Percentiles rank a stretch among this genome's conserved stretches.
Evolutionary conservation across 352 stramenopile species (phyloP).

Genomic region (Phytophthora uliginosa): DNA sequence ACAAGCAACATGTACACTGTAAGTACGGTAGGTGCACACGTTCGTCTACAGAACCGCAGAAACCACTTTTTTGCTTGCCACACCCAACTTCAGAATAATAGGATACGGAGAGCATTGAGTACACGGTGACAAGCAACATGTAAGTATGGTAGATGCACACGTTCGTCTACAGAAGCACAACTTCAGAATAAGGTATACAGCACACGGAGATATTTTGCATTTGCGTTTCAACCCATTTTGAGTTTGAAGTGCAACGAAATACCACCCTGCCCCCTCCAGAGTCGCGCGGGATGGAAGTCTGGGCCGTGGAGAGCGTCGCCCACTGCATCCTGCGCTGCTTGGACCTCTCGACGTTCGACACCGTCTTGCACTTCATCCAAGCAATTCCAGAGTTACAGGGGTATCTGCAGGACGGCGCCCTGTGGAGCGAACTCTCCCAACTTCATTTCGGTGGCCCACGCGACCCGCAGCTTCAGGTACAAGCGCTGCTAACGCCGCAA

Average conservation of each 20-base stretch:
- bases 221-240: background rate
- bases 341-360: constrained; percentile 26
- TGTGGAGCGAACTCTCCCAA: constrained; percentile 45
- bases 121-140: too few relatives aligned
- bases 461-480: constrained; percentile 16
- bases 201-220: background rate
- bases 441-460: constrained; percentile 29
- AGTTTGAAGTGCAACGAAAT: background rate
- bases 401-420: constrained; percentile 36
- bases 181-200: too few relatives aligned
- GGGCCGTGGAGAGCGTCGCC: constrained; percentile 26
- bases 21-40: background rate
- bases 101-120: too few relatives aligned
- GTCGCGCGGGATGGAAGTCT: background rate
- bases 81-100: too few relatives aligned
- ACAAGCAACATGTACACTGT: too few relatives aligned
- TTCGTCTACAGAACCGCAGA: background rate
- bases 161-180: too few relatives aligned
- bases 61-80: too few relatives aligned
- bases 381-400: constrained; percentile 3
- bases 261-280: background rate
- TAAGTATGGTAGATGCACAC: too few relatives aligned
- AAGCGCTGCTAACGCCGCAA: background rate
- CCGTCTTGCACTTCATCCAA: constrained; percentile 13
- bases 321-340: constrained; percentile 24